Conservation (phyloP, 768 basidiomycete genomes). For the Russula sp. region DNA sequence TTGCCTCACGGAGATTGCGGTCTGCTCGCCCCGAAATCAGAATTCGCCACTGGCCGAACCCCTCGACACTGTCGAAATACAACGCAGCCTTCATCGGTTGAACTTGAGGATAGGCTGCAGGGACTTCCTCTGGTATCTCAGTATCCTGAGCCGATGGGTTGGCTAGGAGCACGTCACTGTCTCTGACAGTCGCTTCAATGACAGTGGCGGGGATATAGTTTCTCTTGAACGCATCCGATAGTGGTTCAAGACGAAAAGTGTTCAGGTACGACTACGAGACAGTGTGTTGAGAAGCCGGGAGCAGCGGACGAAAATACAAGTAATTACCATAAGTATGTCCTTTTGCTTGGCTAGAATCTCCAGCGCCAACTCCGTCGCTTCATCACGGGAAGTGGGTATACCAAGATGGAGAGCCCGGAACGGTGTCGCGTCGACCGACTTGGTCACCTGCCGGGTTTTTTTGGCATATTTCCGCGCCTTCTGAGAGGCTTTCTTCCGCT, state of each 20-base stretch:
- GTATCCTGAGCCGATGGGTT: background rate
- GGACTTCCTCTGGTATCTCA: constrained; percentile 16
- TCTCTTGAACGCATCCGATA: constrained; percentile 2
- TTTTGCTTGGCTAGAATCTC: constrained; percentile 28
- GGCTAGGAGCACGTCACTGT: background rate
- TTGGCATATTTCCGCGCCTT: constrained; percentile 29
- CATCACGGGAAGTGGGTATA: constrained; percentile 27
- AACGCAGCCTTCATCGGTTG: constrained; percentile 57
- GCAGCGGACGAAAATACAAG: background rate
- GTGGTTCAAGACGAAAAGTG: constrained; percentile 7
- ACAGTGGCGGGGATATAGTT: constrained; percentile 3
- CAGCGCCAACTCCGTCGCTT: constrained; percentile 22
- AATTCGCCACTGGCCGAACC: constrained; percentile 62
- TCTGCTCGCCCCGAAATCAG: constrained; percentile 48
- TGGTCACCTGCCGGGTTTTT: constrained; percentile 11
- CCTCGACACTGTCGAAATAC: constrained; percentile 51
- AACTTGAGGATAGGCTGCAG: constrained; percentile 39
- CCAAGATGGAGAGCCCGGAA: constrained; percentile 30
- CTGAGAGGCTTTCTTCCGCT: constrained; percentile 27
- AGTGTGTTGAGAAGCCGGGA: background rate
- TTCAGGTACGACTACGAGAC: constrained; percentile 6
- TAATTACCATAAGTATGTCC: constrained; percentile 26
- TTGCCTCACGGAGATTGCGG: constrained; percentile 43
- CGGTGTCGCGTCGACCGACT: constrained; percentile 26
- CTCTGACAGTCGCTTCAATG: background rate